A percentile compares a stretch with the other conserved stretches of the same genome.
These are phyloP conservation scores for Boletus patriciae DNA, from an alignment of 768 basidiomycete species.

Conservation along the genomic window DNA sequence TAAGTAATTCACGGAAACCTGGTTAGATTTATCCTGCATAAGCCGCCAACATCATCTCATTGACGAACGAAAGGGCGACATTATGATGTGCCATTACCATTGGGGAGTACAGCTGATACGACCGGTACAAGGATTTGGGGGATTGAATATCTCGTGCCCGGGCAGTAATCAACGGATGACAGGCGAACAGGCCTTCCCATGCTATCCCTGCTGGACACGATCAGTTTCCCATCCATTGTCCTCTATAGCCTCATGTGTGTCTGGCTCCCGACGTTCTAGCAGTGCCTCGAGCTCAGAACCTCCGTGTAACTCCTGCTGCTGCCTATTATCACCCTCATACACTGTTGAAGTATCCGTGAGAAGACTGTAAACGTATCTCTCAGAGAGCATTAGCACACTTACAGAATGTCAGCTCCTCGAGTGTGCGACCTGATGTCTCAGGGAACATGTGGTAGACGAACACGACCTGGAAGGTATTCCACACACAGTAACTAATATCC, in stretches of 20 bases:
- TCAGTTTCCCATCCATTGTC: neutral
- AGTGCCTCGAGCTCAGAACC: neutral
- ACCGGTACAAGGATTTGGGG: too few species aligned
- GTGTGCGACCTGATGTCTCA: slow-evolving; percentile 19
- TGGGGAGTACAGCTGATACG: too few species aligned
- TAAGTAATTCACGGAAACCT: too few species aligned
- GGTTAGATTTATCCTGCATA: too few species aligned
- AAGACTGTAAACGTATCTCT: too few species aligned
- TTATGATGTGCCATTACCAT: too few species aligned
- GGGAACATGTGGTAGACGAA: slow-evolving; percentile 22
- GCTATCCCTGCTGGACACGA: neutral
- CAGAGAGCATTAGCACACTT: neutral
- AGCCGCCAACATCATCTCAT: too few species aligned
- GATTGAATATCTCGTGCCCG: too few species aligned
- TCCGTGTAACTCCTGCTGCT: neutral
- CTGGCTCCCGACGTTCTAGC: neutral
- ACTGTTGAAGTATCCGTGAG: neutral
- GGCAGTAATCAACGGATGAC: too few species aligned
- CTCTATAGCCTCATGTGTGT: neutral
- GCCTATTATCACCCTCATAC: slow-evolving; percentile 1
- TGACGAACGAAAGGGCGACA: too few species aligned
- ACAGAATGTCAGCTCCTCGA: slow-evolving; percentile 23
- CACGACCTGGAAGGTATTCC: slow-evolving; percentile 13
- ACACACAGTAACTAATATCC: slow-evolving; percentile 14
- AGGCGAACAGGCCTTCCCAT: too few species aligned